phyloP scores from a whole-genome alignment of 164 flowering plant species.

The Vitis riparia region DNA sequence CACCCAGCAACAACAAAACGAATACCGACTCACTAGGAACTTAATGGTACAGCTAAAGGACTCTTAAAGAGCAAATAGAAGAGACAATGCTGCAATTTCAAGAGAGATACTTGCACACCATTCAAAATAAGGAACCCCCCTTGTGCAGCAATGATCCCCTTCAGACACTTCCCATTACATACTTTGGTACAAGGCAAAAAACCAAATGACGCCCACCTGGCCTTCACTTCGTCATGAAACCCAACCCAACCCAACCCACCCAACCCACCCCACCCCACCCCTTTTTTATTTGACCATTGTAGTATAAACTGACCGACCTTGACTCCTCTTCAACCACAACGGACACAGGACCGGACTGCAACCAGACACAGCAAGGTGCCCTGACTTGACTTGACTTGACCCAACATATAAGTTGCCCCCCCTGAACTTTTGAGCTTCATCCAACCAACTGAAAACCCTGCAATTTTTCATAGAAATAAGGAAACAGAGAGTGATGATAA shows the following conservation, averaged over 20 bases:
- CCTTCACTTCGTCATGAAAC: neutral
- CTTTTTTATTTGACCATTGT: slow-evolving; percentile 11
- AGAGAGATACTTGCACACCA: neutral
- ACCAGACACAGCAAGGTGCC: slow-evolving; percentile 19
- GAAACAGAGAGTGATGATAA: neutral
- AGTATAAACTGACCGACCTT: slow-evolving; percentile 10
- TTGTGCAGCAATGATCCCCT: neutral
- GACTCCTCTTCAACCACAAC: slow-evolving; percentile 21
- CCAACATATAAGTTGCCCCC: slow-evolving; percentile 7
- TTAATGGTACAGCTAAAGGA: neutral
- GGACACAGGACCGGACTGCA: slow-evolving; percentile 26
- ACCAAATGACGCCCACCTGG: neutral
- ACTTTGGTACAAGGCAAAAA: slow-evolving; percentile 2
- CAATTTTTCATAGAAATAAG: neutral
- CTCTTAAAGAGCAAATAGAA: slow-evolving; percentile 3
- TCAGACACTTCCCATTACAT: neutral
- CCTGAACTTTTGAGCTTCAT: slow-evolving; percentile 9
- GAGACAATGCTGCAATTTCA: neutral
- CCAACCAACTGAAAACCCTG: slow-evolving; percentile 15
- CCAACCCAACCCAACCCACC: too few species aligned
- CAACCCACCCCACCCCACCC: neutral
- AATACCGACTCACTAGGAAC: neutral
- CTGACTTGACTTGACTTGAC: slow-evolving; percentile 23
- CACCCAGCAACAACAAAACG: slow-evolving; percentile 4
- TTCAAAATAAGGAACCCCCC: neutral